Evolutionary conservation across 345 rosid genomes (phyloP).

Genomic region (Eucalyptus curtisii): DNA sequence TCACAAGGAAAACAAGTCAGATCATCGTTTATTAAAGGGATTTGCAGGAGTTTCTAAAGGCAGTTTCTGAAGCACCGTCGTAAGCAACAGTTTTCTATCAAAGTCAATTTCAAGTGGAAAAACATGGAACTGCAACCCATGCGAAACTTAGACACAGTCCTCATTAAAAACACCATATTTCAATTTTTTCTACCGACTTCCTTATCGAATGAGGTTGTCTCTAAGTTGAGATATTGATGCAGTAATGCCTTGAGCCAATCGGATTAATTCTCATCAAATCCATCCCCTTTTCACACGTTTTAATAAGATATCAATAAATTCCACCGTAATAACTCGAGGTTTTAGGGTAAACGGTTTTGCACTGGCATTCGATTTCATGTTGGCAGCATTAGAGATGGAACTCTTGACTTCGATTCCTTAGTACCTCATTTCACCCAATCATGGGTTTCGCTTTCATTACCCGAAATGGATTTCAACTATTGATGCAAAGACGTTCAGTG

Average conservation of each 20-base stretch:
- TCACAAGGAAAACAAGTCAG: neutral
- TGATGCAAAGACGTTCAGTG: accelerated
- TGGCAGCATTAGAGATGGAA: neutral
- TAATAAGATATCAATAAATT: neutral
- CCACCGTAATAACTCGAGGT: neutral
- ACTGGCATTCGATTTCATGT: neutral
- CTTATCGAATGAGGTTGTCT: neutral
- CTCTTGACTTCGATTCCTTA: neutral
- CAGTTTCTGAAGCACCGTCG: neutral
- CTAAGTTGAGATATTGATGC: neutral
- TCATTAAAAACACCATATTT: neutral
- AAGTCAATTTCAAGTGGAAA: neutral
- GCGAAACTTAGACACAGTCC: neutral
- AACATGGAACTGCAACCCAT: neutral
- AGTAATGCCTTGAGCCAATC: neutral
- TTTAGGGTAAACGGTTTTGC: neutral
- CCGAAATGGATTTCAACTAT: neutral
- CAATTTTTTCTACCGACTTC: neutral
- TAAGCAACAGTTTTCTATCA: neutral
- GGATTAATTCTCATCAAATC: neutral
- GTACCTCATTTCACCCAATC: neutral
- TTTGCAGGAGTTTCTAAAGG: neutral
- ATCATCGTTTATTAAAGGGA: neutral
- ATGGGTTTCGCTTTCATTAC: neutral
- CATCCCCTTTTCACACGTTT: neutral